Evolutionary conservation across 2,329 filamentous ascomycete genomes (phyloP).

Genomic region (Fusarium napiforme): DNA sequence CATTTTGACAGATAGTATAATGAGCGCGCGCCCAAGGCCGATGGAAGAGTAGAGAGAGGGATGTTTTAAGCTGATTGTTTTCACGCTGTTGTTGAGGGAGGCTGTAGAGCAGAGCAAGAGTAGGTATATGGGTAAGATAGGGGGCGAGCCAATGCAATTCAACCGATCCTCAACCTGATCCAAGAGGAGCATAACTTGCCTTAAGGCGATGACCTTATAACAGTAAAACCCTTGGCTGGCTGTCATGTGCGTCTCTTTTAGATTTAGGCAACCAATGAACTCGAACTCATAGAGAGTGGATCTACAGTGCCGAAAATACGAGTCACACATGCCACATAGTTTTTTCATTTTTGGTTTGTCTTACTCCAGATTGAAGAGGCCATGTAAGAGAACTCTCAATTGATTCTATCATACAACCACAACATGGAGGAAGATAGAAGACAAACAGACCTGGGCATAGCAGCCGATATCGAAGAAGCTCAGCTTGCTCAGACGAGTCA

Average conservation of each 20-base stretch:
- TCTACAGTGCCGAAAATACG: constrained; percentile 35
- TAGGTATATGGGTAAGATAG: constrained; percentile 45
- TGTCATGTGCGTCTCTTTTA: constrained; percentile 19
- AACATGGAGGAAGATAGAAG: constrained; percentile 81
- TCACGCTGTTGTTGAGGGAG: constrained; percentile 33
- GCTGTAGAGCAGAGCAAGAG: constrained; percentile 37
- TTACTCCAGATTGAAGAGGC: not conserved
- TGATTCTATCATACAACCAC: not conserved
- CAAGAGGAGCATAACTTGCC: constrained; percentile 12
- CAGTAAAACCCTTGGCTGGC: not conserved
- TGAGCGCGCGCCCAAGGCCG: constrained; percentile 39
- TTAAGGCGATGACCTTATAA: constrained; percentile 21
- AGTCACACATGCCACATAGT: constrained; percentile 34
- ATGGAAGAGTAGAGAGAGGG: constrained; percentile 39
- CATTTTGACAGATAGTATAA: constrained; percentile 44
- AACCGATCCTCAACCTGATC: constrained; percentile 30
- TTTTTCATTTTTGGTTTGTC: constrained; percentile 13
- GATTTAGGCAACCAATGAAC: constrained; percentile 28
- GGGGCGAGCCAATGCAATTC: constrained; percentile 48
- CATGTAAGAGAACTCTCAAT: not conserved
- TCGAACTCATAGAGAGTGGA: constrained; percentile 31
- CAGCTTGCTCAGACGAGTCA: constrained; percentile 50
- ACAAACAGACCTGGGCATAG: constrained; percentile 75
- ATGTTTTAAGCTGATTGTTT: constrained; percentile 41
- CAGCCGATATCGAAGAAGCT: constrained; percentile 69